phyloP scores from a whole-genome alignment of 305 asterid species.

The Rubia tinctorum region DNA sequence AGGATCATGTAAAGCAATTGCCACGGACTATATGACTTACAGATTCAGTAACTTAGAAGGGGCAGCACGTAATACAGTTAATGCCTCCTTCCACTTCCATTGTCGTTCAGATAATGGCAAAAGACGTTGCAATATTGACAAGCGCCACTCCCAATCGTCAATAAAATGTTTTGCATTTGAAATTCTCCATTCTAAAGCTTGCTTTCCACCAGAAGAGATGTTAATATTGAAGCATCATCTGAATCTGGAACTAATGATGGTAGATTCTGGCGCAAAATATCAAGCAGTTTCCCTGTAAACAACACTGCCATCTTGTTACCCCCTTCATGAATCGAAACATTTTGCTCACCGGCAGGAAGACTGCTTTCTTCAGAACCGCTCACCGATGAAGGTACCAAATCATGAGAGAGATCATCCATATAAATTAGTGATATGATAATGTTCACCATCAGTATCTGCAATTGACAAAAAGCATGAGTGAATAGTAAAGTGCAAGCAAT shows the following conservation, averaged over 20 bases:
- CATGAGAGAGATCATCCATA: constrained; percentile 76
- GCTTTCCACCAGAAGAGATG: constrained; percentile 65
- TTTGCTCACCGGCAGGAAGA: constrained; percentile 39
- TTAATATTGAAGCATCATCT: constrained; percentile 50
- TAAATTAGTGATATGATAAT: constrained; percentile 76
- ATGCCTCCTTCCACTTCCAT: constrained; percentile 98
- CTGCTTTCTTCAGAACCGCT: constrained; percentile 43
- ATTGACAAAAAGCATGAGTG: constrained; percentile 21
- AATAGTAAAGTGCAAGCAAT: constrained; percentile 51
- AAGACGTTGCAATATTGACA: constrained; percentile 89
- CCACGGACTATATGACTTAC: constrained; percentile 48
- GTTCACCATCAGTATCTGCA: constrained; percentile 93
- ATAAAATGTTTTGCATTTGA: constrained; percentile 68
- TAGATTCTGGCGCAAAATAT: constrained; percentile 71
- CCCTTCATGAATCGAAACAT: constrained; percentile 46
- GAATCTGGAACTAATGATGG: constrained; percentile 60
- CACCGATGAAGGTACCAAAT: constrained; percentile 45
- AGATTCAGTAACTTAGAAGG: constrained; percentile 96
- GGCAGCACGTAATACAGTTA: constrained; percentile 92
- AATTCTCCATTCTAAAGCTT: constrained; percentile 89
- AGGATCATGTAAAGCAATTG: constrained; percentile 2
- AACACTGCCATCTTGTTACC: constrained; percentile 77
- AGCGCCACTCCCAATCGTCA: constrained; percentile 99
- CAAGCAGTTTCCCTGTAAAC: constrained; percentile 70
- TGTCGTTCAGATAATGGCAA: constrained; percentile 88